phyloP scores from a whole-genome alignment of 208 protist species.

The Acanthamoeba castellanii region DNA sequence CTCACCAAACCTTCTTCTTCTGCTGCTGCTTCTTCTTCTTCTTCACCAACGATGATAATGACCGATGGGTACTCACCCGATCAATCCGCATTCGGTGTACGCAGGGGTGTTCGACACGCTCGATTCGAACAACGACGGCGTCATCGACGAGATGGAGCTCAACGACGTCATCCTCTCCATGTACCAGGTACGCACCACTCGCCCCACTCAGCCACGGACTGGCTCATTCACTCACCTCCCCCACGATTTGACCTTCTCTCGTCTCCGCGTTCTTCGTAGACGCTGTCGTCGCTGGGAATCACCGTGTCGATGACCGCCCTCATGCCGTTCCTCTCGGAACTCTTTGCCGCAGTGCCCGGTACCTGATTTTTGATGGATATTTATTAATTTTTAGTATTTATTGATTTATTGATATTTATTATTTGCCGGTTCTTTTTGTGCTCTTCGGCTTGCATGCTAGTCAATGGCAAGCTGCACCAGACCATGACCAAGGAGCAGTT shows the following conservation, averaged over 20 bases:
- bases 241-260: not conserved
- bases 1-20: not conserved
- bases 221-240: not conserved
- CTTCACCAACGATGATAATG: no score
- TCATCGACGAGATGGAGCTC: conserved; percentile 29
- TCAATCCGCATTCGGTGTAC: not conserved
- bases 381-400: no score
- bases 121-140: not conserved
- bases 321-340: not conserved
- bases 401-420: no score
- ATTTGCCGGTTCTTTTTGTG: no score
- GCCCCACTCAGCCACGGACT: not conserved
- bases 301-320: not conserved
- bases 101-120: conserved; percentile 18
- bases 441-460: no score
- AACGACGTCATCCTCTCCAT: conserved; percentile 39
- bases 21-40: no score
- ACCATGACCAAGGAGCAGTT: conserved; percentile 31
- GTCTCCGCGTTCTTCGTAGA: not conserved
- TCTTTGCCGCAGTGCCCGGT: not conserved
- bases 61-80: no score
- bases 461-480: not conserved
- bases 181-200: not conserved
- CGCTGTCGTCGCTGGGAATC: not conserved
- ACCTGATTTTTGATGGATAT: not conserved